Evolutionary conservation across 208 protist genomes (phyloP).

Genomic region (Leptomonas seymouri): DNA sequence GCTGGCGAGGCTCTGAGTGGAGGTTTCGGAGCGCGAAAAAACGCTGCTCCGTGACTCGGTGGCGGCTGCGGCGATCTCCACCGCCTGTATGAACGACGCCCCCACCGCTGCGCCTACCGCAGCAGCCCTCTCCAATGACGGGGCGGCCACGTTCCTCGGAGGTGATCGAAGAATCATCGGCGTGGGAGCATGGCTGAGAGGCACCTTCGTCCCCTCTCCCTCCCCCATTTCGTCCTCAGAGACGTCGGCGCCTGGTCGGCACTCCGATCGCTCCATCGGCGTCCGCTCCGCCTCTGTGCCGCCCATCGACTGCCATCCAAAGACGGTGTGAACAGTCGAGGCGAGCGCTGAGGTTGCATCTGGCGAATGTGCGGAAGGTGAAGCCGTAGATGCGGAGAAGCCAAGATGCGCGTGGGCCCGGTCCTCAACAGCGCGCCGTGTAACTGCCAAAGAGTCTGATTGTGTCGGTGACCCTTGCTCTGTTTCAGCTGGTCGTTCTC

Average conservation of each 20-base stretch:
- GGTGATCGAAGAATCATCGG: not conserved
- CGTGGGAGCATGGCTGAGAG: slow-evolving; percentile 24
- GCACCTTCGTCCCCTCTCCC: not conserved
- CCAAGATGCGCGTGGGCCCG: not conserved
- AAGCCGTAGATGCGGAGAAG: not conserved
- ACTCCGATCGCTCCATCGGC: too few relatives aligned
- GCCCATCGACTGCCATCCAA: slow-evolving; percentile 6
- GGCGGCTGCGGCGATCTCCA: not conserved
- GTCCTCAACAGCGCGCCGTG: not conserved
- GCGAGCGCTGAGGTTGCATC: not conserved
- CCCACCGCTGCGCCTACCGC: not conserved
- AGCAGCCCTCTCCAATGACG: not conserved
- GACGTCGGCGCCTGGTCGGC: not conserved
- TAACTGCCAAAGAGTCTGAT: not conserved
- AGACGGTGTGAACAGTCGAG: not conserved
- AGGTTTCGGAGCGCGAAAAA: slow-evolving; percentile 25
- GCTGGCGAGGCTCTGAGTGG: slow-evolving; percentile 15
- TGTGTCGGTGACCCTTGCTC: not conserved
- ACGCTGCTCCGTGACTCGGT: not conserved
- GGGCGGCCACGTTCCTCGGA: not conserved
- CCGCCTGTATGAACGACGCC: not conserved
- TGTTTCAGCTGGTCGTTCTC: not conserved
- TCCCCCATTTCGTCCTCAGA: slow-evolving; percentile 7
- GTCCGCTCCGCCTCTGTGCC: slow-evolving; percentile 14
- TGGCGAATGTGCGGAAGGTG: not conserved